Base-by-base conservation (phyloP, 108 stramenopile species). In the Skeletonema marinoi region DNA sequence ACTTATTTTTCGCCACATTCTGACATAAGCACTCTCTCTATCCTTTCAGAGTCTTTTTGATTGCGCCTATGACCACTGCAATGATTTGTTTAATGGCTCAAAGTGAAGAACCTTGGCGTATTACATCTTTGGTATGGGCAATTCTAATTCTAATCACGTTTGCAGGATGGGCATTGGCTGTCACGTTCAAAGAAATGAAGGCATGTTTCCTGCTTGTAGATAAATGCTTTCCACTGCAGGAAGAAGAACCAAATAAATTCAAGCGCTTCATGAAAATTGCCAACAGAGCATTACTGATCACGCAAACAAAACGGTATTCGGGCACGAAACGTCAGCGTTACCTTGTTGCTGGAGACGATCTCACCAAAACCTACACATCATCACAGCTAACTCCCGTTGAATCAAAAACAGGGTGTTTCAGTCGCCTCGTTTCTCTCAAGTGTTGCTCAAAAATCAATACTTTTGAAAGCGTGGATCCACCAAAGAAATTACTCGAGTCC, bases 91-190 rank as follows among this genome's bases (percentile, higher is more conserved):
- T 93, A 4, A 70, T 91, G 58, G 58, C 71, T 8, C 59, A 31
- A 29, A 59, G 14, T 29, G 86, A 85, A 16, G 66, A 85, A 12
- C 85, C 89, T 78, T 93, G 90, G 89, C 68, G 68, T 11, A 81
- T 83, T 21, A 84, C 85, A 32, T 46, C 78, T 1, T 31, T 80
- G 29, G 59, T 71, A 29, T 91, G 88, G 84, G 71, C 62, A 14
- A 42, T 66, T 6, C 9, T 69, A n/a, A 72, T 82, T 38, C 32
- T 48, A 3, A 4, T 77, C 25, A 65, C 74, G 3, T 77, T 81
- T 58, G 68, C 59, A 13, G 44, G 76, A 73, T 88, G 77, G 59
- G 65, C 41, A 54, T 74, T 76, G 80, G 78, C 73, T 44, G 83
- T 91, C 5, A 70, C 89, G 3, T 80, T 56, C 12, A 82, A 78